These are phyloP conservation scores for Paraphoma sp. DNA, from an alignment of 2,329 filamentous ascomycete genomes.

Conservation along the genomic window DNA sequence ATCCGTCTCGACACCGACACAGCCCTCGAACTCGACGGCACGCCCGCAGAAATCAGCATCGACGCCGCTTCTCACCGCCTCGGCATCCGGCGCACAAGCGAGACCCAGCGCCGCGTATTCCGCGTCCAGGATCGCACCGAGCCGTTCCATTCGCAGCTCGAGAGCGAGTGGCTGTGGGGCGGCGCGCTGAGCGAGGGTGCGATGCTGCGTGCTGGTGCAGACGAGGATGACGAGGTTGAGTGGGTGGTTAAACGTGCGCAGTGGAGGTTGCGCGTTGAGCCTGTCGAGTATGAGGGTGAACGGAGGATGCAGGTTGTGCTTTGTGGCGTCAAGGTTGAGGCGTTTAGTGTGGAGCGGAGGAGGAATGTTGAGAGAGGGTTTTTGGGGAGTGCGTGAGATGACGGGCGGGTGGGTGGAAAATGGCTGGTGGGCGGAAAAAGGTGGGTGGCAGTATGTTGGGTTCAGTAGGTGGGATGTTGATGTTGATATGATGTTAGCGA, in stretches of 20 bases:
- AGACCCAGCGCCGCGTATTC: not conserved
- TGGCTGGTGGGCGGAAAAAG: too few relatives aligned
- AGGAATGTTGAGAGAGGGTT: conserved; percentile 73
- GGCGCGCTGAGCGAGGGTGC: conserved; percentile 14
- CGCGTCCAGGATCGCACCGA: not conserved
- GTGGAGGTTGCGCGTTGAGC: conserved; percentile 64
- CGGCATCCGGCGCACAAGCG: conserved; percentile 18
- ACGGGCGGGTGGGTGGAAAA: too few relatives aligned
- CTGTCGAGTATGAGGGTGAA: conserved; percentile 48
- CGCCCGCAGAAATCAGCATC: conserved; percentile 22
- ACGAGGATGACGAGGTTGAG: conserved; percentile 27
- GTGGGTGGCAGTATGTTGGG: too few relatives aligned
- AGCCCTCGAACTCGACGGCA: conserved; percentile 33
- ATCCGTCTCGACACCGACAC: conserved; percentile 32
- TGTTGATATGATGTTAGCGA: too few relatives aligned
- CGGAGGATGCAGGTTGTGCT: conserved; percentile 72
- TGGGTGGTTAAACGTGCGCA: conserved; percentile 49
- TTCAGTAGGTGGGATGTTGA: too few relatives aligned
- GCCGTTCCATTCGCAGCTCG: not conserved
- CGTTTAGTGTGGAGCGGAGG: conserved; percentile 68
- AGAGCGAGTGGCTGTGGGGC: conserved; percentile 26
- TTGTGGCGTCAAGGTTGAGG: conserved; percentile 78
- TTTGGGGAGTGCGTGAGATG: conserved; percentile 46
- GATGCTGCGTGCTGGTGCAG: conserved; percentile 13
- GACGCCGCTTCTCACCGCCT: conserved; percentile 19